Evolutionary conservation across 2,329 filamentous ascomycete genomes (phyloP).

Genomic region (Rachicladosporium sp.): DNA sequence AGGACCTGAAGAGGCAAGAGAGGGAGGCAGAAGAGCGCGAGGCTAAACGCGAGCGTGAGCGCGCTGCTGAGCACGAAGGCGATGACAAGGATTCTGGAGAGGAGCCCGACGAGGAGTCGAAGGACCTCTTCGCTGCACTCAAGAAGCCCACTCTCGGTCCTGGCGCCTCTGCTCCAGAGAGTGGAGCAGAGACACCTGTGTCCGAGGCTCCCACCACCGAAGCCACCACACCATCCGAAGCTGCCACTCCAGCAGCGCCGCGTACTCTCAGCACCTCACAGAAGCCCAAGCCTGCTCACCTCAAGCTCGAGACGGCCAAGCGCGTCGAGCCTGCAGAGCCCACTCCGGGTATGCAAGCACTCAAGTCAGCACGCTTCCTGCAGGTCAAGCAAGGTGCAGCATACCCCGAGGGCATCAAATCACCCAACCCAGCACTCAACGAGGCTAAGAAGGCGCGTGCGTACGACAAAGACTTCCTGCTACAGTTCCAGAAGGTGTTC

Average conservation of each 20-base stretch:
- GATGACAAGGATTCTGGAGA: neutral
- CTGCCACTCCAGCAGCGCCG: slow-evolving; percentile 28
- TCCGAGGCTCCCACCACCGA: slow-evolving; percentile 25
- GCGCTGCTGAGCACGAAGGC: slow-evolving; percentile 12
- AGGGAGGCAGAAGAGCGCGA: slow-evolving; percentile 38
- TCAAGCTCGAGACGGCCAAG: slow-evolving; percentile 82
- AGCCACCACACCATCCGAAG: too few species aligned
- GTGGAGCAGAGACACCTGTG: slow-evolving; percentile 23
- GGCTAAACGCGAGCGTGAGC: slow-evolving; percentile 28
- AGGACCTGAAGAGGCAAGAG: slow-evolving; percentile 36
- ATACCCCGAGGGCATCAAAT: slow-evolving; percentile 77
- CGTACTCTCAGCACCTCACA: slow-evolving; percentile 20
- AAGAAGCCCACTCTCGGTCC: slow-evolving; percentile 39
- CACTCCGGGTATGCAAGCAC: slow-evolving; percentile 81
- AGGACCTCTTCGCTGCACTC: slow-evolving; percentile 35
- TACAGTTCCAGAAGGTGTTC: slow-evolving; percentile 93
- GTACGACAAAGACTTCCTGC: slow-evolving; percentile 87
- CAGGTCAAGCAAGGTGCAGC: slow-evolving; percentile 59
- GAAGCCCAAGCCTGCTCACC: slow-evolving; percentile 72
- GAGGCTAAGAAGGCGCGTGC: slow-evolving; percentile 72
- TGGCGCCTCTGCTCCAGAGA: slow-evolving; percentile 23
- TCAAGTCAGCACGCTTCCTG: slow-evolving; percentile 84
- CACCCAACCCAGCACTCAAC: slow-evolving; percentile 87
- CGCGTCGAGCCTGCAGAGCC: slow-evolving; percentile 82
- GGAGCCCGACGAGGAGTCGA: slow-evolving; percentile 26